Evolutionary conservation across 371 early-diverging fungal species (phyloP).

Genomic region (Dichotomocladium elegans): DNA sequence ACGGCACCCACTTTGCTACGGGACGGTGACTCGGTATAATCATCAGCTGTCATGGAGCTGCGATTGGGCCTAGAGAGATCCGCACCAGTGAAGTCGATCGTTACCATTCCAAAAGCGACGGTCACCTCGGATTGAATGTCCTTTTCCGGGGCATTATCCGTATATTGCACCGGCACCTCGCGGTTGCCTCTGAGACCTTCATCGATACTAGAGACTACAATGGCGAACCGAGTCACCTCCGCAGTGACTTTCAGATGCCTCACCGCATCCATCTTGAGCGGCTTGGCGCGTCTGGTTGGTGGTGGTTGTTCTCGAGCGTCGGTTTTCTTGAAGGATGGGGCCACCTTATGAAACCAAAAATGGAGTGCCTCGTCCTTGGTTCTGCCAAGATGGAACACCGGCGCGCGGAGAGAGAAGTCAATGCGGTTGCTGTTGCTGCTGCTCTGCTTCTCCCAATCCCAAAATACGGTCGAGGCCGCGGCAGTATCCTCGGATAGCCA

Average conservation of each 20-base stretch:
- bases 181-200: constrained; percentile 24
- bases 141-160: constrained; percentile 37
- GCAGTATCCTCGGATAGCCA: background rate
- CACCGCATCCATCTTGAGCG: no score
- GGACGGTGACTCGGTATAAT: background rate
- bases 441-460: constrained; percentile 18
- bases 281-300: background rate
- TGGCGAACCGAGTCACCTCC: background rate
- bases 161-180: constrained; percentile 19
- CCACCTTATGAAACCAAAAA: constrained; percentile 20
- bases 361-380: constrained; percentile 7
- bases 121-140: constrained; percentile 11
- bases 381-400: constrained; percentile 14
- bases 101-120: constrained; percentile 9
- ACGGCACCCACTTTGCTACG: constrained; percentile 4
- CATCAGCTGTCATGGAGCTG: background rate
- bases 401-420: constrained; percentile 9
- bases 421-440: constrained; percentile 20
- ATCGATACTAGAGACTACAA: constrained; percentile 23
- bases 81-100: constrained; percentile 22
- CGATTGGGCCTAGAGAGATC: constrained; percentile 6
- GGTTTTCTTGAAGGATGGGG: background rate
- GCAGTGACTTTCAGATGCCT: constrained; percentile 6
- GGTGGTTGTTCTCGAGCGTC: background rate
- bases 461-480: background rate